Conservation (phyloP, 2,329 filamentous ascomycete genomes). For the Chalara sp. region DNA sequence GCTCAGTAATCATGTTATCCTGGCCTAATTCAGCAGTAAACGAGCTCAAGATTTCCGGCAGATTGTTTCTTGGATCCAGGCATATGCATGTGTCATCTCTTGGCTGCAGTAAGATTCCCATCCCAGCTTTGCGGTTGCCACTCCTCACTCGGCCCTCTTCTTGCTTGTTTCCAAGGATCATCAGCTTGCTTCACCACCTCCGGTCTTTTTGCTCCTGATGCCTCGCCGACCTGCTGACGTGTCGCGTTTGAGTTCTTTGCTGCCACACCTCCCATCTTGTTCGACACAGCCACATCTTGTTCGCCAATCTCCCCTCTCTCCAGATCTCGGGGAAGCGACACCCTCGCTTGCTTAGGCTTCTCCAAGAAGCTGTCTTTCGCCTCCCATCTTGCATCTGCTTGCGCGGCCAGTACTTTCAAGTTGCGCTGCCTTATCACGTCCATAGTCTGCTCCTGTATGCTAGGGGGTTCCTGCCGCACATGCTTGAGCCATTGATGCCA, state of each 20-base stretch:
- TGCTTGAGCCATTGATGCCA: conserved; percentile 67
- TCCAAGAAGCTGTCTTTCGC: conserved; percentile 47
- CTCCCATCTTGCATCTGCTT: conserved; percentile 58
- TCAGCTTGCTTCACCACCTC: conserved; percentile 15
- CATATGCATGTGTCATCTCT: neutral
- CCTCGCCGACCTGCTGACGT: neutral
- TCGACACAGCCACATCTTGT: neutral
- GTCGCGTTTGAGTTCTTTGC: neutral
- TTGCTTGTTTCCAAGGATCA: conserved; percentile 53
- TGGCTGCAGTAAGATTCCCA: neutral
- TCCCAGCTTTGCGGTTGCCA: conserved; percentile 39
- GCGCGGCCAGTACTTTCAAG: conserved; percentile 49
- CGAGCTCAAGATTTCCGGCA: too few species aligned
- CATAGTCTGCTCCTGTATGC: conserved; percentile 46
- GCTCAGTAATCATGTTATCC: too few species aligned
- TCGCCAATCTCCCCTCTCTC: neutral
- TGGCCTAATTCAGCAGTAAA: too few species aligned
- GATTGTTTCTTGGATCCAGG: too few species aligned
- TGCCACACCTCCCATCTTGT: neutral
- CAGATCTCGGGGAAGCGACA: conserved; percentile 18
- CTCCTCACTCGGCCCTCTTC: conserved; percentile 48
- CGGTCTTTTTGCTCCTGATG: conserved; percentile 1
- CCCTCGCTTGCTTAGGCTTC: conserved; percentile 22
- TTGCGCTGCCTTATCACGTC: conserved; percentile 47
- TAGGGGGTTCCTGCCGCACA: conserved; percentile 47